A percentile compares a stretch with the other conserved stretches of the same genome.
Conservation (phyloP, 345 rosid genomes). For the Ricinus communis region DNA sequence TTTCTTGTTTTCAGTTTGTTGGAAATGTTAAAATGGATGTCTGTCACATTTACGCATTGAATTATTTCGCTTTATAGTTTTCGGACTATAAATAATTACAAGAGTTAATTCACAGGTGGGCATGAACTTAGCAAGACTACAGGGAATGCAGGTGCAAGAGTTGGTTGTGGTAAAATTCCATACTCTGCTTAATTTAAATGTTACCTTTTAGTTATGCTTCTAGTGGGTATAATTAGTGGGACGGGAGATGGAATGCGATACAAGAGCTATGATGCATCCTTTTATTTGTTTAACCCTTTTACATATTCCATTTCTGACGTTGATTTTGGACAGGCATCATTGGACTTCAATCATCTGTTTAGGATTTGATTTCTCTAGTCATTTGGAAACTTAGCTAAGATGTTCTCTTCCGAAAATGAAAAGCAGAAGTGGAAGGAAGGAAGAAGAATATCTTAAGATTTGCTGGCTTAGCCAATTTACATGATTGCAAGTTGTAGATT, state of each 20-base stretch:
- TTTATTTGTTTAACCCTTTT: too few relatives aligned
- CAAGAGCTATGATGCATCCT: neutral
- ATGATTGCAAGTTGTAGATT: neutral
- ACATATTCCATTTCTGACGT: conserved; percentile 11
- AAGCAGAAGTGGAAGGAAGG: too few relatives aligned
- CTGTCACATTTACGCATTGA: neutral
- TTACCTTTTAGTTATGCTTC: neutral
- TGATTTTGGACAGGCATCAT: conserved; percentile 60
- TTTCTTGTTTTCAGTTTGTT: neutral
- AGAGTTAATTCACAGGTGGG: conserved; percentile 50
- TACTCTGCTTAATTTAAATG: neutral
- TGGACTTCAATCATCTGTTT: conserved; percentile 73
- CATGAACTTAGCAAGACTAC: conserved; percentile 91
- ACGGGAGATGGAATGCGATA: neutral
- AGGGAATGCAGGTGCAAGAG: conserved; percentile 90
- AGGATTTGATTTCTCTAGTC: conserved; percentile 16
- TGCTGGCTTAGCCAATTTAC: neutral
- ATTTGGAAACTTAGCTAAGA: neutral
- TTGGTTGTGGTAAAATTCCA: conserved; percentile 71
- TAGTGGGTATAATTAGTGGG: neutral
- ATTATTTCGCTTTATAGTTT: neutral
- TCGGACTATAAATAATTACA: conserved; percentile 2
- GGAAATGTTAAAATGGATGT: neutral
- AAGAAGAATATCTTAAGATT: neutral
- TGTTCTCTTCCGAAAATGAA: neutral